Base-by-base conservation (phyloP, 2,329 filamentous ascomycete genomes). In the Ophiostoma sp. region DNA sequence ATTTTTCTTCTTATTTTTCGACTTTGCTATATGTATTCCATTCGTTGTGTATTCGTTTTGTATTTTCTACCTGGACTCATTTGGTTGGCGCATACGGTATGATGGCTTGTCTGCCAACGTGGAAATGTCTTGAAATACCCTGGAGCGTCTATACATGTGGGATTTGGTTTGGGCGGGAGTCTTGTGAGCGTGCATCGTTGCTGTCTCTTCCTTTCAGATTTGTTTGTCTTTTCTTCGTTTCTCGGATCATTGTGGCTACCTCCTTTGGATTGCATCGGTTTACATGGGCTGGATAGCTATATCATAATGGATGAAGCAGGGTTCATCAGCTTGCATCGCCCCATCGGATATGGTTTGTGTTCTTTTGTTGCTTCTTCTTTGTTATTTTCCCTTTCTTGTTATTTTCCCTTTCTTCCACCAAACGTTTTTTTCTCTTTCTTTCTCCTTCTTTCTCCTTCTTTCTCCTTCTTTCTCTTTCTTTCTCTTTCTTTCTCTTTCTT, bases 21-120 rank as follows among this genome's bases (percentile, higher is more conserved):
- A 7, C 6, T 40, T 62, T 38, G 38, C 7, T 18, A 14, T 62
- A 5, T 41, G 9, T 62, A n/a, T 12, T 62, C n/a, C 38, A n/a
- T 41, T 62, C 11, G 12, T 40, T 41, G 12, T 41, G 16, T 11
- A 5, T 62, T 42, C 8, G 2, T 42, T 58, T 38, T 38, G 27
- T 38, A 12, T 12, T 9, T 42, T 42, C 1, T 42, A 44, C 60
- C 40, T 63, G 60, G 60, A 63, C 60, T 63, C 60, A 63, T 63
- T 42, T 63, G 60, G 60, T 42, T 63, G 60, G 60, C 60, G 60
- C 60, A 63, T 18, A 63, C 60, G 60, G 60, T 63, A 63, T 63
- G 38, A 63, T 63, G 60, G 60, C 60, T 63, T 42, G 60, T 63
- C 38, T 63, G 60, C 60, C 60, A 63, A 63, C 60, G 60, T 63